Conservation (phyloP, 2,329 filamentous ascomycete species). For the Myriangium duriaei region DNA sequence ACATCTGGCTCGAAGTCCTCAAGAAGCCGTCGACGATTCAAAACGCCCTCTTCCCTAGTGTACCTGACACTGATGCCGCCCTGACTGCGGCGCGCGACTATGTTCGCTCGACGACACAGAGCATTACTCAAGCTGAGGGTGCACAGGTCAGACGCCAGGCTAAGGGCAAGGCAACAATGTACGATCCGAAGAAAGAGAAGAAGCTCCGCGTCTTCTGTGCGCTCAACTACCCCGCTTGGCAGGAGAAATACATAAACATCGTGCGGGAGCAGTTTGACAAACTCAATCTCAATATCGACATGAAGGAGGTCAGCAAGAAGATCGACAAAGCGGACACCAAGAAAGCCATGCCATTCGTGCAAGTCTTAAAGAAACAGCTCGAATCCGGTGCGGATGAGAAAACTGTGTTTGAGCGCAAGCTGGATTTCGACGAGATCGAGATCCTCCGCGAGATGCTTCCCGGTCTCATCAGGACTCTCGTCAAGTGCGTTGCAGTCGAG, state of each 20-base stretch:
- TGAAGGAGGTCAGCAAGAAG: constrained; percentile 66
- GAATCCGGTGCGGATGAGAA: constrained; percentile 46
- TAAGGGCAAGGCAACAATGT: constrained; percentile 76
- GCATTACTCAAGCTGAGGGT: constrained; percentile 76
- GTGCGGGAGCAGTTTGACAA: constrained; percentile 59
- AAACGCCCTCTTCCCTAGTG: constrained; percentile 60
- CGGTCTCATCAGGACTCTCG: constrained; percentile 63
- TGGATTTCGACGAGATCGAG: constrained; percentile 73
- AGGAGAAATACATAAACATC: constrained; percentile 77
- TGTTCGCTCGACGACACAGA: constrained; percentile 59
- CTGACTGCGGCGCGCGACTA: constrained; percentile 75
- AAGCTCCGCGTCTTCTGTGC: constrained; percentile 78
- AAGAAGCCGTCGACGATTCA: constrained; percentile 66
- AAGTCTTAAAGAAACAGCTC: constrained; percentile 72
- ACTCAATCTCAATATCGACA: constrained; percentile 51
- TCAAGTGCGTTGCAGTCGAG: constrained; percentile 55
- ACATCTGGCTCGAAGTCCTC: constrained; percentile 87
- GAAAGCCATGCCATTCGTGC: constrained; percentile 96
- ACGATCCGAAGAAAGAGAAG: constrained; percentile 87
- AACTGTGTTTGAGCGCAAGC: constrained; percentile 66
- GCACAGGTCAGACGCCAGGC: constrained; percentile 75
- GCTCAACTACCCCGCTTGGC: constrained; percentile 74
- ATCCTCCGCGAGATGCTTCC: constrained; percentile 67
- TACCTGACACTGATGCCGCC: constrained; percentile 50
- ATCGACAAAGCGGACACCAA: constrained; percentile 87